Evolutionary conservation across 305 asterid species (phyloP).

Genomic region (Fraxinus latifolia): DNA sequence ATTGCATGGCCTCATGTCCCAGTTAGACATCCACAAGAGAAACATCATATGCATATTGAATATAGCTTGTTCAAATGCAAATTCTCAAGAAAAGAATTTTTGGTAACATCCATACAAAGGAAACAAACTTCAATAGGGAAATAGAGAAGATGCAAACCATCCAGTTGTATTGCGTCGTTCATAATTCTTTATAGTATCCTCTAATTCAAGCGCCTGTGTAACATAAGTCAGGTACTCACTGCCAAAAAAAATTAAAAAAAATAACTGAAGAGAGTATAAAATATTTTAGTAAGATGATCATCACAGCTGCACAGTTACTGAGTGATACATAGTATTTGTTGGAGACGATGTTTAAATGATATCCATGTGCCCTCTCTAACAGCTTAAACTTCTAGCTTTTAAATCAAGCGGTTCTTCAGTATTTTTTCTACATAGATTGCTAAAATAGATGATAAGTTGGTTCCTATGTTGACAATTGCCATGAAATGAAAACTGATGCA

Average conservation of each 20-base stretch:
- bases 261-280: neutral
- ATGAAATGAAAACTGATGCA: neutral
- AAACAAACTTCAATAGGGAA: neutral
- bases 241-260: conserved; percentile 29
- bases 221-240: conserved; percentile 88
- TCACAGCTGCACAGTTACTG: neutral
- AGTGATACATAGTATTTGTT: neutral
- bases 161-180: conserved; percentile 82
- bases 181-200: conserved; percentile 86
- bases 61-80: neutral
- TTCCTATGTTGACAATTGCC: neutral
- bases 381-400: neutral
- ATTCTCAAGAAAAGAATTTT: conserved; percentile 11
- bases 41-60: neutral
- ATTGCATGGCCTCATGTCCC: neutral
- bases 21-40: conserved; percentile 7
- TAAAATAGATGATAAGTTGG: neutral
- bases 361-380: neutral
- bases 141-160: conserved; percentile 60
- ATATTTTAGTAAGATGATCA: conserved; percentile 3
- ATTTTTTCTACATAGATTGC: neutral
- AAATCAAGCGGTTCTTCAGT: neutral
- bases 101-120: conserved; percentile 23
- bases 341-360: neutral
- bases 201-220: conserved; percentile 90